These are phyloP conservation scores for Rhododendron vialii DNA, from an alignment of 148 eudicot species.

Conservation along the genomic window DNA sequence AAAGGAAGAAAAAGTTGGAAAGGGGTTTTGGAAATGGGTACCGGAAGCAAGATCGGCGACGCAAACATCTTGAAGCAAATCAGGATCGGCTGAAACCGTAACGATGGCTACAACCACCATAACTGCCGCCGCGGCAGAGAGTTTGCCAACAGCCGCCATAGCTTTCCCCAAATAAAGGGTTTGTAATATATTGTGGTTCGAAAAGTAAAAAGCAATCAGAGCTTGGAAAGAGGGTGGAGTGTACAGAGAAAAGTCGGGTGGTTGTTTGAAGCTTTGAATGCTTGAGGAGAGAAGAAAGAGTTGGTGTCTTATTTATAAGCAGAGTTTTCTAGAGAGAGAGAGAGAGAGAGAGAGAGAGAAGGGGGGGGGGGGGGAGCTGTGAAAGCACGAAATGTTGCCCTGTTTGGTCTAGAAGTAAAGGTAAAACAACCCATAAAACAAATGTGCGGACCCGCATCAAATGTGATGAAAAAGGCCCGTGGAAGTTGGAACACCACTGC, in stretches of 20 bases:
- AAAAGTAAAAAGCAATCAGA: conserved; percentile 12
- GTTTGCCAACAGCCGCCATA: conserved; percentile 12
- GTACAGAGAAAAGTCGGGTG: neutral
- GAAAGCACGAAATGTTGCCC: neutral
- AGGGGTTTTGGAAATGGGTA: neutral
- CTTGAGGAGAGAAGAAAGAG: neutral
- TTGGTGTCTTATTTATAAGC: conserved; percentile 12
- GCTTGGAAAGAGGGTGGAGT: neutral
- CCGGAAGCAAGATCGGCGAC: conserved; percentile 30
- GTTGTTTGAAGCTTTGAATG: conserved; percentile 4
- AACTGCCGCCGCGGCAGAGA: neutral
- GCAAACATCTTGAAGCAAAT: conserved; percentile 32
- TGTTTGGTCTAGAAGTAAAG: neutral
- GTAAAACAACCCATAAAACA: neutral
- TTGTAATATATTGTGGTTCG: neutral
- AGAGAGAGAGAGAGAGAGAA: neutral
- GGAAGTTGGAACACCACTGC: too few species aligned
- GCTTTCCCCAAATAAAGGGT: neutral
- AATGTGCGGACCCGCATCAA: too few species aligned
- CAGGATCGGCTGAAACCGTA: conserved; percentile 31
- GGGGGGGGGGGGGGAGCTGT: neutral
- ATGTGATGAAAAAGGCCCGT: too few species aligned
- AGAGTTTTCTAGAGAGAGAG: neutral
- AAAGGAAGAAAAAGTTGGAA: neutral
- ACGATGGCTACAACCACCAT: conserved; percentile 9